Percentiles rank a stretch among this genome's conserved stretches.
Evolutionary conservation across 805 yeast species (phyloP).

Genomic region (Candida maris): DNA sequence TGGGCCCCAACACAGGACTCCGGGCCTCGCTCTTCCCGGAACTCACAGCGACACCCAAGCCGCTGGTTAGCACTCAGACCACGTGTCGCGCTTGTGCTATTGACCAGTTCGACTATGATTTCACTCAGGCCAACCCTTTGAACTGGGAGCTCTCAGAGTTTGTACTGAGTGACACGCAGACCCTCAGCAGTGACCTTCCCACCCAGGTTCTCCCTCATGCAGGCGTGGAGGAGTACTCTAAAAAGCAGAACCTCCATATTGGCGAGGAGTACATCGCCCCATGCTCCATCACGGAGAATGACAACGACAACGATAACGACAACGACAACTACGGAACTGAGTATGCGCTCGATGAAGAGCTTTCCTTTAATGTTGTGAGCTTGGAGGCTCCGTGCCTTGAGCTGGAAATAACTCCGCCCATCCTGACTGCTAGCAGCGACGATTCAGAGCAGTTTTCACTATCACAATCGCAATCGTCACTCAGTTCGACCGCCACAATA

Average conservation of each 20-base stretch:
- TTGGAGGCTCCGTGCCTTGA: too few relatives aligned
- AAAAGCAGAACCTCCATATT: conserved; percentile 4
- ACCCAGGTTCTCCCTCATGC: too few relatives aligned
- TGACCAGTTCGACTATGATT: conserved; percentile 30
- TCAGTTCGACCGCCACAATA: too few relatives aligned
- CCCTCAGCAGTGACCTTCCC: too few relatives aligned
- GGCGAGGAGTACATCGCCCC: too few relatives aligned
- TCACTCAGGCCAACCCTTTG: conserved; percentile 25
- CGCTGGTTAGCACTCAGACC: too few relatives aligned
- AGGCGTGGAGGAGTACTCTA: too few relatives aligned
- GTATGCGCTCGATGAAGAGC: conserved; percentile 25
- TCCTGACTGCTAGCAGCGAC: background rate
- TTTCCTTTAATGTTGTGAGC: conserved; percentile 13
- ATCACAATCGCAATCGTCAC: background rate
- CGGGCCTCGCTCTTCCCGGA: background rate
- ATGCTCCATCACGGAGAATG: too few relatives aligned
- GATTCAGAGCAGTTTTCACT: background rate
- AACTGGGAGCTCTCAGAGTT: conserved; percentile 29
- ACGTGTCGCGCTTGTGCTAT: conserved; percentile 35
- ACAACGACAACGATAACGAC: too few relatives aligned
- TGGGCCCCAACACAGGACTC: background rate
- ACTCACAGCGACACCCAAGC: too few relatives aligned
- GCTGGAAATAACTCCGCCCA: background rate
- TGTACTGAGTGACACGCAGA: conserved; percentile 8
- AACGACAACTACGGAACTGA: conserved; percentile 15